These are phyloP conservation scores for Talaromyces funiculosus DNA, from an alignment of 2,329 filamentous ascomycete species.

Conservation along the genomic window DNA sequence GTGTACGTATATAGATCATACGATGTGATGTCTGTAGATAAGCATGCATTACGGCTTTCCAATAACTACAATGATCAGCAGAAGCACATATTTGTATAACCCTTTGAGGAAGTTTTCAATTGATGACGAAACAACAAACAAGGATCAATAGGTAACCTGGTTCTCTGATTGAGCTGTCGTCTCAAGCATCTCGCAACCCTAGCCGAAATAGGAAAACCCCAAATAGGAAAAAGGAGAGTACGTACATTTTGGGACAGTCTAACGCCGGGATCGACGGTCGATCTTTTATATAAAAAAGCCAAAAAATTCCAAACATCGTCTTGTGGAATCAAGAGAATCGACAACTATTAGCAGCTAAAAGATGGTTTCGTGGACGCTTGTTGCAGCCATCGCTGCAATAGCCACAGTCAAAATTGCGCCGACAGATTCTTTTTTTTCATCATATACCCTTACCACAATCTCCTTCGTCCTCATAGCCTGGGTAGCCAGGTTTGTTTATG, in stretches of 20 bases:
- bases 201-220: background rate
- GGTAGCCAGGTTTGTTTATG: slow-evolving; percentile 24
- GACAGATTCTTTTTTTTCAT: slow-evolving; percentile 16
- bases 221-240: too few species aligned
- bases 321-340: background rate
- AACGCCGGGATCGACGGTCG: background rate
- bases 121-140: too few species aligned
- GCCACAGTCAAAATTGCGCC: background rate
- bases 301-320: too few species aligned
- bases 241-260: background rate
- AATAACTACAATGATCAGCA: background rate
- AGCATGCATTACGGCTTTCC: too few species aligned
- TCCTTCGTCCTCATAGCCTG: slow-evolving; percentile 21
- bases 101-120: too few species aligned
- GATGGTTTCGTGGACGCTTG: slow-evolving; percentile 9
- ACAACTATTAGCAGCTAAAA: background rate
- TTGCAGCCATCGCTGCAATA: slow-evolving; percentile 2
- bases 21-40: too few species aligned
- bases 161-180: background rate
- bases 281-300: too few species aligned
- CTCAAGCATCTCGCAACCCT: background rate
- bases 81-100: too few species aligned
- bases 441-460: slow-evolving; percentile 22
- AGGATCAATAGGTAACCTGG: background rate
- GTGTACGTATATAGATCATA: background rate